Conservation (phyloP, 768 basidiomycete genomes). For the Piloderma croceum region DNA sequence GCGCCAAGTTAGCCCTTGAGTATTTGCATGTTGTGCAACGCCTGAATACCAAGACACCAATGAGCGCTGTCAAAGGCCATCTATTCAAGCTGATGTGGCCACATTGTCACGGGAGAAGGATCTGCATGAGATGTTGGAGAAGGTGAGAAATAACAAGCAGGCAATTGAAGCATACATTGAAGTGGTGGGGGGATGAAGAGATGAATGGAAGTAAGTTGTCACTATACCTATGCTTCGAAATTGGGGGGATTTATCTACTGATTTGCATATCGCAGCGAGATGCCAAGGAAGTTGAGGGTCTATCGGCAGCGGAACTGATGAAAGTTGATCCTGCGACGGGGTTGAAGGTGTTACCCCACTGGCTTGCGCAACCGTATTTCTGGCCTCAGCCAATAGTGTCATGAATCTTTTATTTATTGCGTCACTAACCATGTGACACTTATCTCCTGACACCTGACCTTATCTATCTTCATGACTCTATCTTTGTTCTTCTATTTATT, state of each 20-base stretch:
- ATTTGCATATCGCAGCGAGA: slow-evolving; percentile 41
- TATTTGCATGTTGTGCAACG: slow-evolving; percentile 76
- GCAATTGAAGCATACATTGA: slow-evolving; percentile 50
- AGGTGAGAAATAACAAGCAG: slow-evolving; percentile 26
- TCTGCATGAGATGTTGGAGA: slow-evolving; percentile 67
- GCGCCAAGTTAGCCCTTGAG: slow-evolving; percentile 70
- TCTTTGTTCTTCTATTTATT: too few species aligned
- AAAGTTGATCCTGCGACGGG: slow-evolving; percentile 43
- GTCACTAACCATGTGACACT: too few species aligned
- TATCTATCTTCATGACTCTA: too few species aligned
- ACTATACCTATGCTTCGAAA: slow-evolving; percentile 1
- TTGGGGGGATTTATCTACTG: background rate
- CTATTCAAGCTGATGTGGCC: slow-evolving; percentile 90
- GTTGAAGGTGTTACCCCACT: slow-evolving; percentile 39
- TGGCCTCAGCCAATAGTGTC: slow-evolving; percentile 43
- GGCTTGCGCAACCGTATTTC: slow-evolving; percentile 61
- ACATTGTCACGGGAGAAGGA: slow-evolving; percentile 62
- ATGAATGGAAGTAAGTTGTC: slow-evolving; percentile 41
- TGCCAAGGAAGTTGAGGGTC: slow-evolving; percentile 31
- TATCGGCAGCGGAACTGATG: slow-evolving; percentile 32
- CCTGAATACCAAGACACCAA: slow-evolving; percentile 63
- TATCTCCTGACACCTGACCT: too few species aligned
- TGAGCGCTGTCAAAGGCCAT: slow-evolving; percentile 84
- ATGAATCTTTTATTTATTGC: too few species aligned
- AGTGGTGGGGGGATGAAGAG: slow-evolving; percentile 54